Evolutionary conservation across 441 rosid genomes (phyloP), one percentile per base, ranked within the genome.

Genomic region (Viola pubescens): DNA sequence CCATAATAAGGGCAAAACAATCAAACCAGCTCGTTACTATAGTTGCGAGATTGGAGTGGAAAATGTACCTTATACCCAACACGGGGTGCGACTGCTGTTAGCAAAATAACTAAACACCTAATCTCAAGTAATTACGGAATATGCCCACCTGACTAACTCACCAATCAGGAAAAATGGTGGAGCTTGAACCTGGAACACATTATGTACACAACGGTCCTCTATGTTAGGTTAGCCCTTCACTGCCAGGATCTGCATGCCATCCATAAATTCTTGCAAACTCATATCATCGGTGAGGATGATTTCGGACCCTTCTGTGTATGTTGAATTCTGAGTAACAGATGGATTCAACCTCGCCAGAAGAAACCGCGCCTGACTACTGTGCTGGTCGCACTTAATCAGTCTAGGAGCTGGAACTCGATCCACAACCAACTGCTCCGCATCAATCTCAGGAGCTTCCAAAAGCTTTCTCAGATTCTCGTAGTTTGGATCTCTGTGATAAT

Each of bases 321-420:
- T 77, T 9, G 95, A 80, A 56, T 87, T 77, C 65, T 89, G 97
- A 13, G 94, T 85, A 45, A 86, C 77, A 4, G 88, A 86, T 13
- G 94, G 94, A 68, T 86, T 86, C 69, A 89, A 77, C 73, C 89
- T 91, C 39, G 98, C 98, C 38, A 91, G 91, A 63, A 91, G 94
- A 69, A 91, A 91, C 79, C 98, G 77, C 13, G 98, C 96, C 69
- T 83, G 94, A 63, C 96, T 88, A 60, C 95, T 68, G 68, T 91
- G 91, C 71, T 92, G 98, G 65, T 92, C 88, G 44, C 98, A 91
- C 72, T 88, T 79, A 37, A 91, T 80, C 39, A 85, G 65, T 77
- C 80, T 80, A 0, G 97, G 94, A 59, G 83, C 75, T 0, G 97
- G 98, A 56, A 87, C 68, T 66, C 95, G 71, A 41, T 82, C 97